Percentiles rank a stretch among this genome's conserved stretches.
Conservation (phyloP, 192 early-diverging fungal genomes). For the Ramicandelaber brevisporus region DNA sequence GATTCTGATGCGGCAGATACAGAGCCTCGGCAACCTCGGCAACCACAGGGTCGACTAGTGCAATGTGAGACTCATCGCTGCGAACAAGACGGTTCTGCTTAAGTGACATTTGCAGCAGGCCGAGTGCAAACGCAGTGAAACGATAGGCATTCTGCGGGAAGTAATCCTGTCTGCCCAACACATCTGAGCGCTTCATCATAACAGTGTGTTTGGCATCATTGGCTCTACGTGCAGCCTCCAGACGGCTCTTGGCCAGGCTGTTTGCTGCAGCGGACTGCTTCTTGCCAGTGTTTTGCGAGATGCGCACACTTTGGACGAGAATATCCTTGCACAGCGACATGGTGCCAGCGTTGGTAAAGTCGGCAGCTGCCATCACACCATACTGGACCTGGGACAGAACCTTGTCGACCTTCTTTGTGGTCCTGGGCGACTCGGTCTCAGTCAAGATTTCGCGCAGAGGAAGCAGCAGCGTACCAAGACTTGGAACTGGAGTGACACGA, state of each 20-base stretch:
- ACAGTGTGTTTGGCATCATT: slow-evolving; percentile 31
- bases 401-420: slow-evolving; percentile 51
- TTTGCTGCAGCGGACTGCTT: slow-evolving; percentile 22
- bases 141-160: slow-evolving; percentile 65
- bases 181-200: slow-evolving; percentile 32
- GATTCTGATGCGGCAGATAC: slow-evolving; percentile 51
- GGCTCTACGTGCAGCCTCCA: slow-evolving; percentile 2
- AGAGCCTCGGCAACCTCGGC: slow-evolving; percentile 50
- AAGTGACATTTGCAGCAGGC: slow-evolving; percentile 48
- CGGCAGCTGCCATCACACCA: slow-evolving; percentile 55
- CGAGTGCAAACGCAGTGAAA: slow-evolving; percentile 84
- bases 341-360: slow-evolving; percentile 32
- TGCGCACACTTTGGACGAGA: slow-evolving; percentile 59
- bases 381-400: slow-evolving; percentile 43
- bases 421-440: slow-evolving; percentile 54
- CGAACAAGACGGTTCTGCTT: slow-evolving; percentile 26
- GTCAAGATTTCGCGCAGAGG: slow-evolving; percentile 72
- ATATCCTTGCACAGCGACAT: slow-evolving; percentile 65
- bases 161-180: slow-evolving; percentile 34
- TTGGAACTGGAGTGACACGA: slow-evolving; percentile 33
- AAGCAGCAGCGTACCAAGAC: slow-evolving; percentile 39
- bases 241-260: slow-evolving; percentile 28
- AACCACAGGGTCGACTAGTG: slow-evolving; percentile 60
- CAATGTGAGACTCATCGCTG: slow-evolving; percentile 24
- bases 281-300: slow-evolving; percentile 28